Evolutionary conservation across 2,329 filamentous ascomycete genomes (phyloP).

Genomic region (Fusarium bactridioides): DNA sequence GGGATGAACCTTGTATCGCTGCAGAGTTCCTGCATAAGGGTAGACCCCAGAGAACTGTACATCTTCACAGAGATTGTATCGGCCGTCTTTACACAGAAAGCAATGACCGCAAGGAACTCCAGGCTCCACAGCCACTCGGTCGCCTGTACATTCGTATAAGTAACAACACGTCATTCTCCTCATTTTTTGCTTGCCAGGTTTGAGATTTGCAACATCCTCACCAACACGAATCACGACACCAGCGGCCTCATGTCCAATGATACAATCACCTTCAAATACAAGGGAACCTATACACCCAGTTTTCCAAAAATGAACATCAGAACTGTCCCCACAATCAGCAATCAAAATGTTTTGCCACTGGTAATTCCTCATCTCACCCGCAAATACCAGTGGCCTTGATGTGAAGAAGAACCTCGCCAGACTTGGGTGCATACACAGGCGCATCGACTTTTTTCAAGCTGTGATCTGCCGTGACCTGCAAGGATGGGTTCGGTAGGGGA

Average conservation of each 20-base stretch:
- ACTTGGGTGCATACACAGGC: conserved; percentile 61
- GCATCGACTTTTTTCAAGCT: conserved; percentile 64
- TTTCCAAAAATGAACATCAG: conserved; percentile 75
- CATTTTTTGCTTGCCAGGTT: conserved; percentile 47
- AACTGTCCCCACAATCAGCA: conserved; percentile 49
- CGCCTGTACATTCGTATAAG: conserved; percentile 50
- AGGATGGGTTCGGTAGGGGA: conserved; percentile 44
- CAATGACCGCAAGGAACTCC: conserved; percentile 70
- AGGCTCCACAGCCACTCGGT: conserved; percentile 72
- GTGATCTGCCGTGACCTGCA: conserved; percentile 65
- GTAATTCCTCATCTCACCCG: conserved; percentile 52
- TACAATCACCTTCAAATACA: conserved; percentile 68
- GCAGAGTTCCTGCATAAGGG: conserved; percentile 67
- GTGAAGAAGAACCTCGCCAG: conserved; percentile 66
- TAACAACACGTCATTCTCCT: neutral
- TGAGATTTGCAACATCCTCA: conserved; percentile 60
- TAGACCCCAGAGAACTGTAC: conserved; percentile 69
- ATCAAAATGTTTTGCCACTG: neutral
- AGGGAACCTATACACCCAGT: conserved; percentile 69
- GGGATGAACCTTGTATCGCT: conserved; percentile 68
- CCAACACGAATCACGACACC: conserved; percentile 67
- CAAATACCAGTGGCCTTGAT: conserved; percentile 71
- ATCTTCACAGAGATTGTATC: conserved; percentile 70
- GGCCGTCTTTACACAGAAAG: conserved; percentile 65
- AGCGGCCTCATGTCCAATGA: conserved; percentile 71